These are phyloP conservation scores for Ormosia semicastrata DNA, from an alignment of 306 rosid genomes.

Conservation along the genomic window DNA sequence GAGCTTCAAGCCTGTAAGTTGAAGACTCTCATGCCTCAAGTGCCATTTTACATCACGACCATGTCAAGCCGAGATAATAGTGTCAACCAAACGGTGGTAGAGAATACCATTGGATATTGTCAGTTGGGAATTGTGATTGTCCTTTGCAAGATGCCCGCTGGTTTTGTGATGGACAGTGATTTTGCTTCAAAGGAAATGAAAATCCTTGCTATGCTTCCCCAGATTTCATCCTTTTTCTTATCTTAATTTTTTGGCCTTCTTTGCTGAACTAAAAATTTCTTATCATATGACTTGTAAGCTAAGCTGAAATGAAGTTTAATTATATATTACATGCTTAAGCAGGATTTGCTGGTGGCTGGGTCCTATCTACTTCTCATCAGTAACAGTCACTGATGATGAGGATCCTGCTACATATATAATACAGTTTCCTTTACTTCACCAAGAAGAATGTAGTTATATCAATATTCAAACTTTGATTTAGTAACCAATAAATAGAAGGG, in stretches of 20 bases:
- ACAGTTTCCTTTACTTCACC: neutral
- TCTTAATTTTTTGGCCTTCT: neutral
- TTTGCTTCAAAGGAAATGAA: neutral
- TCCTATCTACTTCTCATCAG: neutral
- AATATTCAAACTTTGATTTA: neutral
- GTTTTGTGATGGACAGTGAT: neutral
- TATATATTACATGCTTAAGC: slow-evolving; percentile 8
- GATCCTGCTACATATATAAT: neutral
- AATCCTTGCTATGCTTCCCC: neutral
- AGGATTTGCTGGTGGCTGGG: neutral
- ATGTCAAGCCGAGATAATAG: too few species aligned
- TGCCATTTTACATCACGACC: too few species aligned
- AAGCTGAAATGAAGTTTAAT: neutral
- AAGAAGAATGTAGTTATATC: neutral
- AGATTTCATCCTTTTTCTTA: neutral
- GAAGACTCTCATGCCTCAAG: too few species aligned
- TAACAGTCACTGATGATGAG: neutral
- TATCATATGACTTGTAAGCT: slow-evolving; percentile 7
- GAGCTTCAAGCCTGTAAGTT: too few species aligned
- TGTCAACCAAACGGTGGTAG: too few species aligned
- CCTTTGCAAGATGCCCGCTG: neutral
- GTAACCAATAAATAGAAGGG: neutral
- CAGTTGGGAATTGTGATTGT: neutral
- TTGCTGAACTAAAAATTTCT: neutral
- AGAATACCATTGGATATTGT: too few species aligned